Conservation (phyloP, 805 yeast genomes). For the Jamesozyma spencerorum region DNA sequence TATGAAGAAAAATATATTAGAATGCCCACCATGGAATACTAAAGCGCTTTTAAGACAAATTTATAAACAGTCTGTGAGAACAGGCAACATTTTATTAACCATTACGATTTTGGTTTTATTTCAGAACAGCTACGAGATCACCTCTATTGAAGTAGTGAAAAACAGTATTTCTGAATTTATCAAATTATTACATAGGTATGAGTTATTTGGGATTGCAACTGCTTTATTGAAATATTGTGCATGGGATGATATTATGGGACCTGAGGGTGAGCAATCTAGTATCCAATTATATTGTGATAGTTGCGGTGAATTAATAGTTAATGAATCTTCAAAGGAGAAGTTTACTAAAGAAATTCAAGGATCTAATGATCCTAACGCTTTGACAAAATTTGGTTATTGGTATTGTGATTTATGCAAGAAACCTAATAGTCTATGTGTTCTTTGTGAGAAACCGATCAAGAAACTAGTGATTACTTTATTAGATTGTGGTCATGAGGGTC, state of each 20-base stretch:
- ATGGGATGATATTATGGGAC: conserved; percentile 25
- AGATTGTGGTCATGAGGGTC: conserved; percentile 83
- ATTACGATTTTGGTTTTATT: conserved; percentile 24
- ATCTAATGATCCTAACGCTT: conserved; percentile 24
- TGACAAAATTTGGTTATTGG: conserved; percentile 60
- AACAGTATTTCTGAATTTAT: conserved; percentile 26
- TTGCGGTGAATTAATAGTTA: conserved; percentile 51
- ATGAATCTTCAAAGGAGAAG: conserved; percentile 44
- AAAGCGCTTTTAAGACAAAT: conserved; percentile 22
- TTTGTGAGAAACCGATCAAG: conserved; percentile 68
- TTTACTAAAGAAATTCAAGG: conserved; percentile 17
- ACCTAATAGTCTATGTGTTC: conserved; percentile 58
- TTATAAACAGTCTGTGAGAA: conserved; percentile 24
- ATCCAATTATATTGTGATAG: conserved; percentile 51
- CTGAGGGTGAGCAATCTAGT: conserved; percentile 28
- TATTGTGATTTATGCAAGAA: conserved; percentile 66
- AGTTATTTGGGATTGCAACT: conserved; percentile 28
- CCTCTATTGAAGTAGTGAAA: conserved; percentile 22
- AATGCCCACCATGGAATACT: conserved; percentile 27
- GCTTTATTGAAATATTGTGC: conserved; percentile 28
- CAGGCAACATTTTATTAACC: conserved; percentile 25
- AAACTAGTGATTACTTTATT: conserved; percentile 55
- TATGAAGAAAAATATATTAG: not conserved
- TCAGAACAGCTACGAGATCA: conserved; percentile 23
- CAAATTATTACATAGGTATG: conserved; percentile 25